phyloP scores from a whole-genome alignment of 495 filamentous ascomycete species.

The Podospora pseudocomata region DNA sequence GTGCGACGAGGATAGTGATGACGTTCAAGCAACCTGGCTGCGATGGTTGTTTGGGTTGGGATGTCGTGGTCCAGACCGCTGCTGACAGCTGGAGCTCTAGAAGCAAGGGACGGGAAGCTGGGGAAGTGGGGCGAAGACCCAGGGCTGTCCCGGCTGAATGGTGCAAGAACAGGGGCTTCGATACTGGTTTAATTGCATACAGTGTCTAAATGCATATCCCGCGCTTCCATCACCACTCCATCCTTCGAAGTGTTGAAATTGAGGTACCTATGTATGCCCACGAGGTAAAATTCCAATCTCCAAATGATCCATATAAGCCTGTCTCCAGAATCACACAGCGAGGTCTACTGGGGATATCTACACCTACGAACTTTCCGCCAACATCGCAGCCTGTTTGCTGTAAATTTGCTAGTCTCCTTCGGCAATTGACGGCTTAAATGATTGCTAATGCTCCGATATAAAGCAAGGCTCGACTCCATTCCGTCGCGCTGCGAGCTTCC shows the following conservation, averaged over 20 bases:
- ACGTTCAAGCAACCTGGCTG: background rate
- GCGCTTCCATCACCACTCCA: no score
- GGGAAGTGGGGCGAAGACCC: background rate
- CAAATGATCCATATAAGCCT: no score
- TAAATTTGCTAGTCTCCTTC: background rate
- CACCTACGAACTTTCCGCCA: background rate
- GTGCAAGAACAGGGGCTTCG: background rate
- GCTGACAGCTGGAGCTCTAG: background rate
- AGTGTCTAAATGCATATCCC: background rate
- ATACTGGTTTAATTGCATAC: background rate
- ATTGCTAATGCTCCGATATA: no score
- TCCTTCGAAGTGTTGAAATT: no score
- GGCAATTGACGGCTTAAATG: background rate
- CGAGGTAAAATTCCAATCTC: no score
- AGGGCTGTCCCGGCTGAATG: background rate
- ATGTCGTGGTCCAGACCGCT: background rate
- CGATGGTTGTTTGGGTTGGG: background rate
- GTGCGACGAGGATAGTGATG: slow-evolving; percentile 2
- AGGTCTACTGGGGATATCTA: background rate
- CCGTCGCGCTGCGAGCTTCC: background rate
- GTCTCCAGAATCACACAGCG: background rate
- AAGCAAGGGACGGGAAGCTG: background rate
- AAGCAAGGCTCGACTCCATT: no score
- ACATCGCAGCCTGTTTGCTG: background rate
- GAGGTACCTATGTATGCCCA: no score